Conservation (phyloP, 2,329 filamentous ascomycete genomes). For the Pseudomassariella vexata region DNA sequence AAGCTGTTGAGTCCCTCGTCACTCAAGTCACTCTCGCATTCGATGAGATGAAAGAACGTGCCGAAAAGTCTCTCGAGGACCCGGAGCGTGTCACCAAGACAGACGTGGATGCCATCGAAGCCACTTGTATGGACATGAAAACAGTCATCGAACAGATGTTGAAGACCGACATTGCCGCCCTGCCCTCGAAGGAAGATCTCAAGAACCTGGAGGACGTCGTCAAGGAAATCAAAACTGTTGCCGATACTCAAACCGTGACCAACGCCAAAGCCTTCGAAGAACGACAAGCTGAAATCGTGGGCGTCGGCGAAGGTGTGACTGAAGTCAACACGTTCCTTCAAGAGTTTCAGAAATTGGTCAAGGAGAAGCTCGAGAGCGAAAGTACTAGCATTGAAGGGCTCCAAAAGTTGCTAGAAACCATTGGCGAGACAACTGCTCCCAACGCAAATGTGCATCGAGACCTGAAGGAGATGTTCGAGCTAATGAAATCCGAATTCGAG, state of each 20-base stretch:
- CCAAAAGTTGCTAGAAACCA: constrained; percentile 61
- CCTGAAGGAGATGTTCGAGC: constrained; percentile 65
- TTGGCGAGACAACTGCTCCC: constrained; percentile 57
- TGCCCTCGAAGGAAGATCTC: constrained; percentile 62
- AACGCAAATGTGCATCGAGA: constrained; percentile 55
- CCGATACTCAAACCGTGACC: constrained; percentile 63
- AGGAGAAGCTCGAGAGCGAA: constrained; percentile 71
- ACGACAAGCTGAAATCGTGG: constrained; percentile 75
- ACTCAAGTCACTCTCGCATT: constrained; percentile 70
- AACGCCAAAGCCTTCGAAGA: constrained; percentile 77
- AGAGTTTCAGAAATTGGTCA: constrained; percentile 71
- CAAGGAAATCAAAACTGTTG: constrained; percentile 64
- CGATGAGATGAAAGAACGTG: constrained; percentile 63
- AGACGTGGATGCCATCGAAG: constrained; percentile 75
- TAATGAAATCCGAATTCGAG: constrained; percentile 82
- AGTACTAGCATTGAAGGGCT: constrained; percentile 67
- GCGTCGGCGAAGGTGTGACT: constrained; percentile 69
- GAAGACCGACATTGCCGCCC: constrained; percentile 60
- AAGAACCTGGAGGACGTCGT: constrained; percentile 65
- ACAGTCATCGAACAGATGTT: constrained; percentile 67
- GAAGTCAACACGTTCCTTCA: constrained; percentile 74
- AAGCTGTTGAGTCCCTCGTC: constrained; percentile 69
- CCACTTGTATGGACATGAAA: constrained; percentile 82
- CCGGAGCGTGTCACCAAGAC: constrained; percentile 69
- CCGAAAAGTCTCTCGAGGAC: constrained; percentile 47